phyloP scores from a whole-genome alignment of 805 yeast species.

The Peterozyma toletana region DNA sequence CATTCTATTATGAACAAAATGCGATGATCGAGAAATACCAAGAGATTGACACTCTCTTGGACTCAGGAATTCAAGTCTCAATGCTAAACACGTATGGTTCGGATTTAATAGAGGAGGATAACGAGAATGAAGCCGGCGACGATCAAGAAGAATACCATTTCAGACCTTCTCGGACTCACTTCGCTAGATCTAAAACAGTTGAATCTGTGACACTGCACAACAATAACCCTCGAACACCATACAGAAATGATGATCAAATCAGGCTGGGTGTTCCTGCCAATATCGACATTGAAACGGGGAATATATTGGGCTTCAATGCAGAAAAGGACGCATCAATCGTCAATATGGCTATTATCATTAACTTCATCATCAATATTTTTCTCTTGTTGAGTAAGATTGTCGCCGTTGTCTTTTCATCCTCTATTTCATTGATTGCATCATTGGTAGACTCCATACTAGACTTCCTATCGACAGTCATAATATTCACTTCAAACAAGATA shows the following conservation, averaged over 20 bases:
- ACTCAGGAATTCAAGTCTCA: conserved; percentile 59
- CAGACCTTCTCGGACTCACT: not conserved
- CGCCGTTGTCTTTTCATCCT: conserved; percentile 57
- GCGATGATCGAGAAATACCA: conserved; percentile 45
- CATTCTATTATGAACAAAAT: conserved; percentile 54
- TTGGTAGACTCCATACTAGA: conserved; percentile 72
- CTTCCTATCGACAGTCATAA: conserved; percentile 67
- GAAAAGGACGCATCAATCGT: conserved; percentile 38
- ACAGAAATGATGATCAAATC: not conserved
- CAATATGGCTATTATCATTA: conserved; percentile 53
- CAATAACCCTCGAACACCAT: not conserved
- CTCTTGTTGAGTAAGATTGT: conserved; percentile 52
- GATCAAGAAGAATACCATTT: conserved; percentile 5
- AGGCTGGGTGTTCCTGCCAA: conserved; percentile 51
- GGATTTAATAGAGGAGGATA: conserved; percentile 14
- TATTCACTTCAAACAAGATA: conserved; percentile 50
- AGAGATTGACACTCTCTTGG: conserved; percentile 60
- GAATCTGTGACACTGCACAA: not conserved
- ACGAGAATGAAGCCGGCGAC: conserved; percentile 4
- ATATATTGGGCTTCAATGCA: conserved; percentile 39
- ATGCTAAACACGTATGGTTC: conserved; percentile 58
- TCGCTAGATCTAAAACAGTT: not conserved
- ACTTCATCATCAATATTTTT: conserved; percentile 51
- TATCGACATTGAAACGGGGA: conserved; percentile 51
- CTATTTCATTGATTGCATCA: conserved; percentile 74